Conservation (phyloP, 2,329 filamentous ascomycete genomes). For the Cercospora sp. region DNA sequence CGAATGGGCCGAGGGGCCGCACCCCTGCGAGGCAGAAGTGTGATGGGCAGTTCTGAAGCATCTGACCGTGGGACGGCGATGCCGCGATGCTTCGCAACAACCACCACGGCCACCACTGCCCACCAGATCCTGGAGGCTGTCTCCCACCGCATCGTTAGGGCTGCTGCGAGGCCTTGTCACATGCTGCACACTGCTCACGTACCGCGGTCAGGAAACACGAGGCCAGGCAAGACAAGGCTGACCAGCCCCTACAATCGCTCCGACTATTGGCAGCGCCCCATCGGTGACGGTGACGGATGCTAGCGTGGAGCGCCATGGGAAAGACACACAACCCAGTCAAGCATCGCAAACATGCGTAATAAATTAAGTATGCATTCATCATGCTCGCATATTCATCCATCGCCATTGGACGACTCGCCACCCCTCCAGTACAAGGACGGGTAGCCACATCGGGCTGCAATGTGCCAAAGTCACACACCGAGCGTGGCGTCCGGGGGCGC, state of each 20-base stretch:
- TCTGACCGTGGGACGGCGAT: neutral
- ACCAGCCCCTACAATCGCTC: neutral
- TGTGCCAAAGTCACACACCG: constrained; percentile 2
- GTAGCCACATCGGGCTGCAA: constrained; percentile 12
- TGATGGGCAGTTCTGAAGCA: neutral
- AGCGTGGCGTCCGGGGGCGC: neutral
- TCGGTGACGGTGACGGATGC: neutral
- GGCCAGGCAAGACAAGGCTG: neutral
- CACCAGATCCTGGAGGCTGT: neutral
- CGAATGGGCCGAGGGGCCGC: neutral
- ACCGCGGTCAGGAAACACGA: neutral
- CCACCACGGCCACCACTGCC: neutral
- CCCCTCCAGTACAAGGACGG: neutral
- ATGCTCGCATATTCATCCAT: neutral
- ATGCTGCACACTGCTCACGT: neutral
- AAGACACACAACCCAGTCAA: neutral
- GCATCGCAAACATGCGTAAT: neutral
- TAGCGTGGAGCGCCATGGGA: neutral
- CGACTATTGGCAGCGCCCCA: neutral
- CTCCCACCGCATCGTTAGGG: neutral
- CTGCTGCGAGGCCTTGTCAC: neutral
- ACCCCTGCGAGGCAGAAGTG: neutral
- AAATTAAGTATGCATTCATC: constrained; percentile 9
- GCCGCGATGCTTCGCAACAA: neutral
- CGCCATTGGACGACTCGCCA: constrained; percentile 1